These are phyloP conservation scores for Metschnikowia dekortorum DNA, from an alignment of 805 yeast species.

Conservation along the genomic window DNA sequence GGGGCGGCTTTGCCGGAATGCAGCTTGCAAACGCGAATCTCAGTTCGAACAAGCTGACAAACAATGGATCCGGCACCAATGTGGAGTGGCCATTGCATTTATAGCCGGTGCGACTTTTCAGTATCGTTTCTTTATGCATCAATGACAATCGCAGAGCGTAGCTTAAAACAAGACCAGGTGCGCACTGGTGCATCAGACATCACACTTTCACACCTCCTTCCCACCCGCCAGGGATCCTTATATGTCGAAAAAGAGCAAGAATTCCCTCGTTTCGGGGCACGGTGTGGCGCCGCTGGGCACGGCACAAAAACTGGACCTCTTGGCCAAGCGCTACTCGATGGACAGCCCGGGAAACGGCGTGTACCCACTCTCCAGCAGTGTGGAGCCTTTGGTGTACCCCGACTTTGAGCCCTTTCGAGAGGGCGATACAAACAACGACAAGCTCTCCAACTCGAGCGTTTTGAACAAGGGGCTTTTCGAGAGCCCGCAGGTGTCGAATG, in stretches of 20 bases:
- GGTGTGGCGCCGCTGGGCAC: slow-evolving; percentile 16
- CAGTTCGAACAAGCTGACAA: not conserved
- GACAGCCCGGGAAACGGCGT: slow-evolving; percentile 29
- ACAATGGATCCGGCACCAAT: too few species aligned
- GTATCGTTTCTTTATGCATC: too few species aligned
- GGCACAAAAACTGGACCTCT: slow-evolving; percentile 28
- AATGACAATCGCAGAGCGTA: not conserved
- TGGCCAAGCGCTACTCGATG: slow-evolving; percentile 34
- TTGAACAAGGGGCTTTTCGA: slow-evolving; percentile 72
- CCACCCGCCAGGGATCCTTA: not conserved
- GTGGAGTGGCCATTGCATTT: too few species aligned
- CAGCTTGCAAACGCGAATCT: too few species aligned
- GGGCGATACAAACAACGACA: slow-evolving; percentile 31
- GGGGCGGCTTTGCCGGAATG: too few species aligned
- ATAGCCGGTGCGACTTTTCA: too few species aligned
- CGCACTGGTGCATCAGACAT: not conserved
- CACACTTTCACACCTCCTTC: not conserved
- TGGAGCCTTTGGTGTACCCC: slow-evolving; percentile 43
- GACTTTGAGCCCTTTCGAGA: slow-evolving; percentile 66
- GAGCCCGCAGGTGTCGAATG: slow-evolving; percentile 58
- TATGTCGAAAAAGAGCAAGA: slow-evolving; percentile 14
- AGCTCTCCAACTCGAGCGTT: slow-evolving; percentile 44
- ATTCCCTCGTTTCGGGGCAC: slow-evolving; percentile 14
- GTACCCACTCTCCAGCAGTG: slow-evolving; percentile 31
- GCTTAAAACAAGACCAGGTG: not conserved